phyloP scores from a whole-genome alignment of 2,329 filamentous ascomycete species.

The Cladophialophora psammophila region DNA sequence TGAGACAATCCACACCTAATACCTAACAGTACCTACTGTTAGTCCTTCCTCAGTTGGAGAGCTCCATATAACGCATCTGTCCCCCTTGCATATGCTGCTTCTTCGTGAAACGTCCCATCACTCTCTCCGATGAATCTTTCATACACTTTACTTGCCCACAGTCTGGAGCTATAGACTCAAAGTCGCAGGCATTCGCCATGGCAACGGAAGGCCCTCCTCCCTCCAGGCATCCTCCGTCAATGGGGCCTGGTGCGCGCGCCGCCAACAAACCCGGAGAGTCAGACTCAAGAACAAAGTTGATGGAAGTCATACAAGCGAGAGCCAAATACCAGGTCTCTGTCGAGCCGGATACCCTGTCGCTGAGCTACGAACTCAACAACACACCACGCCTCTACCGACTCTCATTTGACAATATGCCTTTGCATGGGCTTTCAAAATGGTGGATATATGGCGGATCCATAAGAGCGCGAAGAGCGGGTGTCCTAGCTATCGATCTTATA shows the following conservation, averaged over 20 bases:
- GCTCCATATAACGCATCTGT: background rate
- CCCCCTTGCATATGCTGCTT: background rate
- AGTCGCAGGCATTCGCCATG: conserved; percentile 25
- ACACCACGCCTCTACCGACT: conserved; percentile 32
- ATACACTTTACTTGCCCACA: background rate
- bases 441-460: conserved; percentile 33
- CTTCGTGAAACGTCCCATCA: background rate
- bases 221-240: conserved; percentile 35
- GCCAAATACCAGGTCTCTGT: conserved; percentile 34
- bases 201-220: conserved; percentile 28
- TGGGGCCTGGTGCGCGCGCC: conserved; percentile 39
- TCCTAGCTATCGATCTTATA: conserved; percentile 35
- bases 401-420: conserved; percentile 37
- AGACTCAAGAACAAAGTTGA: conserved; percentile 17
- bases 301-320: conserved; percentile 33
- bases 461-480: conserved; percentile 28
- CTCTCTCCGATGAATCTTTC: background rate
- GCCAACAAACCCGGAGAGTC: conserved; percentile 28
- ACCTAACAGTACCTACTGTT: no score
- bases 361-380: conserved; percentile 37
- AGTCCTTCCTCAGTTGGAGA: background rate
- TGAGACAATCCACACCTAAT: conserved; percentile 6
- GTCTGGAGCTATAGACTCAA: background rate
- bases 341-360: conserved; percentile 28
- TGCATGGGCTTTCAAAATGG: conserved; percentile 33